Percentiles rank a stretch among this genome's conserved stretches.
Conservation (phyloP, 495 filamentous ascomycete genomes). For the Neurospora intermedia region DNA sequence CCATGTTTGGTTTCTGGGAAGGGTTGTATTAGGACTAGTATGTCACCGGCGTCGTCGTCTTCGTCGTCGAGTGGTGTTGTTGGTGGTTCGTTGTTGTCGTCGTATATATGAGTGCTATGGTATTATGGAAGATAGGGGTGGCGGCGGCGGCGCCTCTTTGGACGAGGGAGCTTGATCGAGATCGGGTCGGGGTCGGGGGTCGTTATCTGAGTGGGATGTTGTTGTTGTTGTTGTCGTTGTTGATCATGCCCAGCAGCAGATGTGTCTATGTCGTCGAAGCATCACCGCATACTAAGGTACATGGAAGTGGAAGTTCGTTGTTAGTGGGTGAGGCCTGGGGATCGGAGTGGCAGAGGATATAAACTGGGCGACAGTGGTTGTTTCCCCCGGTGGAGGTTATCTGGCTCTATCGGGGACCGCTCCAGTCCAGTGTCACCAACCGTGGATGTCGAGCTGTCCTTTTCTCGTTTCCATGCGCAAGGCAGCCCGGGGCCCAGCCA, state of each 20-base stretch:
- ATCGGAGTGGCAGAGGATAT: not conserved
- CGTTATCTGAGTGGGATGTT: not conserved
- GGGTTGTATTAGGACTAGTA: not conserved
- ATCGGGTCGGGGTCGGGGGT: not conserved
- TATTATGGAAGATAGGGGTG: not conserved
- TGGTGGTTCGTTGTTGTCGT: not conserved
- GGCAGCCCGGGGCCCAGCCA: not conserved
- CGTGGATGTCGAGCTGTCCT: not conserved
- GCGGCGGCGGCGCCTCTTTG: not conserved
- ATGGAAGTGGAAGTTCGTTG: not conserved
- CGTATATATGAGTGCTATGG: not conserved
- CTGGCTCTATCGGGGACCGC: not conserved
- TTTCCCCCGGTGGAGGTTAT: not conserved
- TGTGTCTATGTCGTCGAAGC: not conserved
- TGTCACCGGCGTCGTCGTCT: not conserved
- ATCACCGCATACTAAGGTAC: not conserved
- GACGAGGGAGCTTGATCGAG: not conserved
- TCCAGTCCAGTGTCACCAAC: not conserved
- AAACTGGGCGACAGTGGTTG: not conserved
- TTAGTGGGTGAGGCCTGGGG: not conserved
- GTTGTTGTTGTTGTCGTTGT: not conserved
- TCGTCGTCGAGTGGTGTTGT: not conserved
- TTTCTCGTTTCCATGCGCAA: not conserved
- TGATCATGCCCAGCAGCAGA: constrained; percentile 1
- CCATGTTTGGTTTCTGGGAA: constrained; percentile 36